phyloP scores from a whole-genome alignment of 2,329 filamentous ascomycete species.

The Ophiostoma pallidulum region DNA sequence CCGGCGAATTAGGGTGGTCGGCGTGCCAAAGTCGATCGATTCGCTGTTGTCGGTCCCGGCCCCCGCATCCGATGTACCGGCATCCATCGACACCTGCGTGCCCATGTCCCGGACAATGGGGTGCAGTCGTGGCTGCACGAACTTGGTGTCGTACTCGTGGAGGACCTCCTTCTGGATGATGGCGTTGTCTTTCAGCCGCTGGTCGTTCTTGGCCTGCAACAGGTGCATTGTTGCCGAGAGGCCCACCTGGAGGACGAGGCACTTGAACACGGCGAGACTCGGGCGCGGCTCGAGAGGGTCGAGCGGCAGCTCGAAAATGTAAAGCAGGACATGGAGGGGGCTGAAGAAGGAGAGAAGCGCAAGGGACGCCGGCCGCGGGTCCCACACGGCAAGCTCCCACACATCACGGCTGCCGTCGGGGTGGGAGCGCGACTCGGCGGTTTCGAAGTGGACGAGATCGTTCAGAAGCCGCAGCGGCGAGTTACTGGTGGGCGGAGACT shows the following conservation, averaged over 20 bases:
- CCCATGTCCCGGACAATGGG: constrained; percentile 67
- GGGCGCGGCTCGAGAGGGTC: constrained; percentile 65
- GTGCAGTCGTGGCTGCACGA: constrained; percentile 82
- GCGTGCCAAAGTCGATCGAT: constrained; percentile 41
- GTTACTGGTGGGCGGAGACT: constrained; percentile 62
- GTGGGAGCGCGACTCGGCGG: constrained; percentile 74
- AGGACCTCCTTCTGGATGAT: constrained; percentile 87
- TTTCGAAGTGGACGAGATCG: constrained; percentile 55
- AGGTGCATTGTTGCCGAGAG: constrained; percentile 69
- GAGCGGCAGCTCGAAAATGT: constrained; percentile 79
- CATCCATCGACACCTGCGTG: constrained; percentile 58
- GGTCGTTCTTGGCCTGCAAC: constrained; percentile 64
- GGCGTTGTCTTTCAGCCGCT: constrained; percentile 74
- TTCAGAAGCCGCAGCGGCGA: constrained; percentile 72
- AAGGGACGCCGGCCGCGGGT: constrained; percentile 75
- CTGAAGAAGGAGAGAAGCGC: constrained; percentile 85
- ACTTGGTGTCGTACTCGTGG: constrained; percentile 93
- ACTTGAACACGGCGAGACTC: constrained; percentile 76
- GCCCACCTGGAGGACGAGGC: constrained; percentile 64
- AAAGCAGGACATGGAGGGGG: constrained; percentile 83
- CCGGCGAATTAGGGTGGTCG: constrained; percentile 56
- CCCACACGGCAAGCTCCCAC: constrained; percentile 92
- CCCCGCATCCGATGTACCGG: constrained; percentile 25
- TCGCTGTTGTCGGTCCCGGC: constrained; percentile 11
- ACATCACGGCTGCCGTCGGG: constrained; percentile 77